Percentiles rank a stretch among this genome's conserved stretches.
Evolutionary conservation across 1,284 basidiomycete species (phyloP).

Genomic region (Microbotryum violaceum): DNA sequence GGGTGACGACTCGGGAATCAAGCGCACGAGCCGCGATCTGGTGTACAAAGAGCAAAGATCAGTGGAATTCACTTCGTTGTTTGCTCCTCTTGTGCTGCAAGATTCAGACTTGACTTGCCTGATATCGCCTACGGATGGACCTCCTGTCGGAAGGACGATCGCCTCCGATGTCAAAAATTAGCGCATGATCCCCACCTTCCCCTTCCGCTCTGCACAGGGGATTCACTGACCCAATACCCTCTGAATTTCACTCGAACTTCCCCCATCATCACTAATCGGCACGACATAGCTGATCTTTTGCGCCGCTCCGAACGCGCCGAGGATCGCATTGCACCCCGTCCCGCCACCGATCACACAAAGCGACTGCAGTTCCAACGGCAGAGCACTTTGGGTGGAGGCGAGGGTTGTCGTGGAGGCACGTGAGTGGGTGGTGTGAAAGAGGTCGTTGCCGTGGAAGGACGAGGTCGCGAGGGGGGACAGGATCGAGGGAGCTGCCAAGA

Average conservation of each 20-base stretch:
- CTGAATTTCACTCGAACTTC: conserved; percentile 45
- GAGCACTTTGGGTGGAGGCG: background rate
- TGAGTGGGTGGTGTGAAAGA: background rate
- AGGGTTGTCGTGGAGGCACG: background rate
- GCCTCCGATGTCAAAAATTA: too few relatives aligned
- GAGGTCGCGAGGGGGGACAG: too few relatives aligned
- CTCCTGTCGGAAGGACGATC: conserved; percentile 32
- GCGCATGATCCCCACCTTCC: too few relatives aligned
- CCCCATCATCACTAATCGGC: conserved; percentile 50
- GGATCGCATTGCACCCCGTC: conserved; percentile 48
- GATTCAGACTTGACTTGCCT: background rate
- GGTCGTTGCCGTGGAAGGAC: too few relatives aligned
- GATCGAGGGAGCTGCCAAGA: too few relatives aligned
- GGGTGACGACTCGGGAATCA: conserved; percentile 43
- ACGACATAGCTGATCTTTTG: conserved; percentile 36
- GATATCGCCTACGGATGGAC: conserved; percentile 42
- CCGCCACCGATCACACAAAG: conserved; percentile 47
- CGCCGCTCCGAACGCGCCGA: conserved; percentile 45
- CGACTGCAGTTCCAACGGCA: background rate
- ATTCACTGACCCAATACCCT: conserved; percentile 39
- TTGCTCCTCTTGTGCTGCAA: background rate
- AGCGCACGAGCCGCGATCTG: conserved; percentile 48
- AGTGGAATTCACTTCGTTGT: background rate
- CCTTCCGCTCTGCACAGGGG: too few relatives aligned
- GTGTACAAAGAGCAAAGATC: background rate